These are phyloP conservation scores for Apium graveolens DNA, from an alignment of 129 eudicot species.

Conservation along the genomic window DNA sequence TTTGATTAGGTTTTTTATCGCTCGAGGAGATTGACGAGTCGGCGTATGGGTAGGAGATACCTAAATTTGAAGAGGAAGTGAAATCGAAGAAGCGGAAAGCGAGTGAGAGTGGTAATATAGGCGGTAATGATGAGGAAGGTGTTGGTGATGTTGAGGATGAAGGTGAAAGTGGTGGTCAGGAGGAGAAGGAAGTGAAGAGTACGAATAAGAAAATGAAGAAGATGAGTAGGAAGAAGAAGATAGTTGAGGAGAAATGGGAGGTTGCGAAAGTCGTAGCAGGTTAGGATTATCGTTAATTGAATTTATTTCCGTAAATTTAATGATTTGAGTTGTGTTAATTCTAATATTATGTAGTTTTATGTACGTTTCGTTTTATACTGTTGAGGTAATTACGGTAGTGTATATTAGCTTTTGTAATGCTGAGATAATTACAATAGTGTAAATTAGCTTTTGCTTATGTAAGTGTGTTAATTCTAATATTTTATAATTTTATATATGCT, in stretches of 20 bases:
- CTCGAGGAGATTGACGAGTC: slow-evolving; percentile 98
- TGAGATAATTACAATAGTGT: too few relatives aligned
- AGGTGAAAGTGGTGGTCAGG: slow-evolving; percentile 13
- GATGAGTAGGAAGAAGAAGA: slow-evolving; percentile 32
- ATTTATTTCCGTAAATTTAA: neutral
- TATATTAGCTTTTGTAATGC: too few relatives aligned
- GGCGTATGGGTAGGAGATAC: slow-evolving; percentile 57
- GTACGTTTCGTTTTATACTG: too few relatives aligned
- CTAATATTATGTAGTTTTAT: neutral
- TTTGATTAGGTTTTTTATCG: slow-evolving; percentile 69
- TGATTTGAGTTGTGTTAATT: neutral
- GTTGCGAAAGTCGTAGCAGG: slow-evolving; percentile 27
- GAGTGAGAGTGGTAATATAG: slow-evolving; percentile 27
- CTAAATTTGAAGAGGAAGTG: slow-evolving; percentile 20
- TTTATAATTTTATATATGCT: too few relatives aligned
- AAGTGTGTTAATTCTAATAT: too few relatives aligned
- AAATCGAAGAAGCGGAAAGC: slow-evolving; percentile 41
- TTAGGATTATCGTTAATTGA: slow-evolving; percentile 22
- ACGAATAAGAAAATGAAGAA: slow-evolving; percentile 32
- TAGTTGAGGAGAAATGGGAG: slow-evolving; percentile 29
- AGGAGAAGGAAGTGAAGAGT: slow-evolving; percentile 27
- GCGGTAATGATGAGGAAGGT: slow-evolving; percentile 30
- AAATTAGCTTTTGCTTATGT: too few relatives aligned
- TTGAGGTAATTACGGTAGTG: too few relatives aligned
- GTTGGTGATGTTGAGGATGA: slow-evolving; percentile 25